These are phyloP conservation scores for Calycina marina DNA, from an alignment of 2,329 filamentous ascomycete species.

Conservation along the genomic window DNA sequence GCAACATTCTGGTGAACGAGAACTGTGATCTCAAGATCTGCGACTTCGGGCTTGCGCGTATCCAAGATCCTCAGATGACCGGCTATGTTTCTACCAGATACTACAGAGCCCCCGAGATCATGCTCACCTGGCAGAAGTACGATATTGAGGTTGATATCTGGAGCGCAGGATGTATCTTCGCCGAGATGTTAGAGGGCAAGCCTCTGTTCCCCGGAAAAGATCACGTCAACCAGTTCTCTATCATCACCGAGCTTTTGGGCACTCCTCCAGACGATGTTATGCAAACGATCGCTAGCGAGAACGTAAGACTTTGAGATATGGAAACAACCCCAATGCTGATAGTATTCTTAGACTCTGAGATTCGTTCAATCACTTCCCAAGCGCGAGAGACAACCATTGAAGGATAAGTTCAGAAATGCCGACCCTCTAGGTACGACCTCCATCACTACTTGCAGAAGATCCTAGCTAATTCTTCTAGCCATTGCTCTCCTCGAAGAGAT, in stretches of 20 bases:
- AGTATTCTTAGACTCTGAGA: constrained; percentile 58
- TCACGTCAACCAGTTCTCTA: constrained; percentile 98
- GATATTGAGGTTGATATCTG: constrained; percentile 98
- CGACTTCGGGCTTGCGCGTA: constrained; percentile 92
- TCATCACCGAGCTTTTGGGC: constrained; percentile 93
- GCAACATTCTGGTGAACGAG: constrained; percentile 98
- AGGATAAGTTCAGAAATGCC: constrained; percentile 88
- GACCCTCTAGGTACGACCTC: constrained; percentile 55
- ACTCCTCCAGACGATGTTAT: constrained; percentile 98
- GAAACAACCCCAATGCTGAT: constrained; percentile 16
- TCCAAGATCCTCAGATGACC: constrained; percentile 99
- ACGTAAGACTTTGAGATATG: constrained; percentile 40
- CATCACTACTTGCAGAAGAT: constrained; percentile 1
- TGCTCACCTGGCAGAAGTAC: constrained; percentile 99
- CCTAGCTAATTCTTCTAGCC: constrained; percentile 35
- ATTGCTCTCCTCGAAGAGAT: constrained; percentile 90
- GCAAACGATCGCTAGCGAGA: constrained; percentile 95
- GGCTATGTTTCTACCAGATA: constrained; percentile 98
- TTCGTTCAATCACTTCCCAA: constrained; percentile 97
- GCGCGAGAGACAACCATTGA: constrained; percentile 75
- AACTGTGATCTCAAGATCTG: constrained; percentile 99
- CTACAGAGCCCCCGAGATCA: constrained; percentile 97
- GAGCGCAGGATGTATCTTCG: constrained; percentile 98
- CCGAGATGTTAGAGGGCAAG: constrained; percentile 98
- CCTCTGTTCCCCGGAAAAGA: constrained; percentile 97